Conservation (phyloP, 1,139 yeast species). For the Suhomyces ambrosiae region DNA sequence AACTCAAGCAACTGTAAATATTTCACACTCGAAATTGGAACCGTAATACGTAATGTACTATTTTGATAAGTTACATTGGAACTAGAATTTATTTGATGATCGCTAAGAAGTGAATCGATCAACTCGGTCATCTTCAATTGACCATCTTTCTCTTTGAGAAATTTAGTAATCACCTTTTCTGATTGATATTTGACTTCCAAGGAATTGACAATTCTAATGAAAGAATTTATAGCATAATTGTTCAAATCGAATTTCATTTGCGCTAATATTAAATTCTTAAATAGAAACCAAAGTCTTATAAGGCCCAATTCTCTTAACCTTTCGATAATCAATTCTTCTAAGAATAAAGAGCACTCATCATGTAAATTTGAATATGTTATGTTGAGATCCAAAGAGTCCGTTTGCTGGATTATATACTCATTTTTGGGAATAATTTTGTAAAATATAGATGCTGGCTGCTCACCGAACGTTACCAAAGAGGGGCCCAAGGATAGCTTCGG, state of each 20-base stretch:
- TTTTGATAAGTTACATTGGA: neutral
- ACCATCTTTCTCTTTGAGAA: conserved; percentile 18
- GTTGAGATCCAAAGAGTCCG: conserved; percentile 43
- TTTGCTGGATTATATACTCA: conserved; percentile 21
- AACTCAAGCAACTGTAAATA: conserved; percentile 54
- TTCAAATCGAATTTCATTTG: conserved; percentile 38
- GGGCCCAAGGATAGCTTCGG: conserved; percentile 20
- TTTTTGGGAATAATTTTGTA: conserved; percentile 47
- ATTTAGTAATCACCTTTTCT: conserved; percentile 19
- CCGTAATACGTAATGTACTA: conserved; percentile 41
- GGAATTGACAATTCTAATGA: conserved; percentile 25
- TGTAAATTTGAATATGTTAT: conserved; percentile 49
- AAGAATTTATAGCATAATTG: conserved; percentile 36
- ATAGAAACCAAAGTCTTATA: conserved; percentile 28
- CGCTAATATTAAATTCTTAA: conserved; percentile 27
- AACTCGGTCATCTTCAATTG: conserved; percentile 15
- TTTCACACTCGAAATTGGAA: conserved; percentile 54
- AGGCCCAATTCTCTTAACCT: conserved; percentile 16
- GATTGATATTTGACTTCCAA: conserved; percentile 18
- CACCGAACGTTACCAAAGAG: conserved; percentile 56
- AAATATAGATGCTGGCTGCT: conserved; percentile 68
- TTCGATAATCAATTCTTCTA: conserved; percentile 14
- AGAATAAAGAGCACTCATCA: conserved; percentile 40
- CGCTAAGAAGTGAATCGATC: neutral
- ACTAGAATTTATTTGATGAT: conserved; percentile 5